Percentiles rank a stretch among this genome's conserved stretches.
Evolutionary conservation across 495 filamentous ascomycete species (phyloP).

Genomic region (Trichocladium antarcticum): DNA sequence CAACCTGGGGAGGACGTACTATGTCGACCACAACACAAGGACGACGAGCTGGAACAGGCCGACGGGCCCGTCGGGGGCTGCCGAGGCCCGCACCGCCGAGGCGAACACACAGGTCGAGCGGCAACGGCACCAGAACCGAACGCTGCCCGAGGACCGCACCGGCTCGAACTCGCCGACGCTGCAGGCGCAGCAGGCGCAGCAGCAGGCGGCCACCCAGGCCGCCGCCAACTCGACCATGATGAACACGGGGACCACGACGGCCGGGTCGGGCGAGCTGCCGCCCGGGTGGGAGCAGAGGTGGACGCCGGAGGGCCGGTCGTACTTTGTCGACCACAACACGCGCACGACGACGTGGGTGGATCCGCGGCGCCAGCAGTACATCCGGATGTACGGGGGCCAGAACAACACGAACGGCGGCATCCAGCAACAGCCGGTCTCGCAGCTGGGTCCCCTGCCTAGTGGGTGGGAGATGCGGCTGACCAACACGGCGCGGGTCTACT

Average conservation of each 20-base stretch:
- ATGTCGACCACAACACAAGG: conserved; percentile 95
- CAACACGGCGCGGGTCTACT: conserved; percentile 95
- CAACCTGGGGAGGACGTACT: conserved; percentile 94
- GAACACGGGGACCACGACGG: conserved; percentile 88
- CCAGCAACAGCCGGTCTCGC: conserved; percentile 94
- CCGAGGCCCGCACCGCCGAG: conserved; percentile 62
- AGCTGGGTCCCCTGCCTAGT: conserved; percentile 90
- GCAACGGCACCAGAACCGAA: conserved; percentile 85
- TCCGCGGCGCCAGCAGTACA: conserved; percentile 93
- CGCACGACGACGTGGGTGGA: conserved; percentile 99
- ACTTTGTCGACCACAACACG: conserved; percentile 99
- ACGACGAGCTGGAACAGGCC: conserved; percentile 94
- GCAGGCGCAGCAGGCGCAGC: conserved; percentile 50
- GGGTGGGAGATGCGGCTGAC: conserved; percentile 99
- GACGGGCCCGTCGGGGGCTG: conserved; percentile 60
- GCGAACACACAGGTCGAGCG: conserved; percentile 85
- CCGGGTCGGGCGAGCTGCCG: conserved; percentile 89
- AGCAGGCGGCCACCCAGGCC: conserved; percentile 43
- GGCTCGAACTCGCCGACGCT: conserved; percentile 84
- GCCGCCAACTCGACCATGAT: conserved; percentile 63
- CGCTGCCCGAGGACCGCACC: conserved; percentile 90
- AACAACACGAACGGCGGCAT: conserved; percentile 73
- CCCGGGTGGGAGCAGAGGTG: conserved; percentile 92
- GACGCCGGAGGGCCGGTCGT: conserved; percentile 86
- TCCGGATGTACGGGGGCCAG: conserved; percentile 85